Percentiles rank a stretch among this genome's conserved stretches.
Evolutionary conservation across 495 filamentous ascomycete species (phyloP).

Genomic region (Penicillium alfredii): DNA sequence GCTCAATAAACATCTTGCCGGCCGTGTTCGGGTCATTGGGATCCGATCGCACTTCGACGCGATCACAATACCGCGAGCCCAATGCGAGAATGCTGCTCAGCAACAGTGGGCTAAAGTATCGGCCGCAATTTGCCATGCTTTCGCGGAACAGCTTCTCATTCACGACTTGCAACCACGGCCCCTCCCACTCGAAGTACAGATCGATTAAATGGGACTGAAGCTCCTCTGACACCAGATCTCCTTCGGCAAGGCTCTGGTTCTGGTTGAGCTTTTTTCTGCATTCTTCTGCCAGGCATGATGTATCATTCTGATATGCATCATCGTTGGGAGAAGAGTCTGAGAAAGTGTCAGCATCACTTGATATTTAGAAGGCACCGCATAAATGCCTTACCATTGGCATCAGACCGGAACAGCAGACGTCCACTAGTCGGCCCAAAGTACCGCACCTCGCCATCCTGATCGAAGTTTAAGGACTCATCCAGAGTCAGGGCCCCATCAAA

Average conservation of each 20-base stretch:
- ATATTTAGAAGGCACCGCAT: background rate
- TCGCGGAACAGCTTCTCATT: conserved; percentile 66
- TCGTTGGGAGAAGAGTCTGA: conserved; percentile 13
- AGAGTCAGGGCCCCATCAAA: conserved; percentile 25
- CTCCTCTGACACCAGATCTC: conserved; percentile 11
- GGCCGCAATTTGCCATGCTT: conserved; percentile 51
- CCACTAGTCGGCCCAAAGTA: conserved; percentile 29
- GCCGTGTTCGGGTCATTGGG: conserved; percentile 56
- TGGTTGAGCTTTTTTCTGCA: background rate
- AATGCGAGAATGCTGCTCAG: conserved; percentile 70
- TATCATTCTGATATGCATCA: conserved; percentile 8
- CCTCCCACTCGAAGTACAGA: conserved; percentile 78
- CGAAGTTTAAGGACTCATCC: conserved; percentile 28
- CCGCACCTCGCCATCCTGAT: conserved; percentile 26
- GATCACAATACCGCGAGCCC: conserved; percentile 66
- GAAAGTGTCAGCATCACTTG: conserved; percentile 3
- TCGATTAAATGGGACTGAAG: conserved; percentile 21
- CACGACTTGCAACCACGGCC: conserved; percentile 66
- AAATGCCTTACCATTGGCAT: conserved; percentile 8
- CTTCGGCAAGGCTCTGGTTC: background rate
- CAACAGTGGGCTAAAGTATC: conserved; percentile 66
- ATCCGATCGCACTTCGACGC: conserved; percentile 55
- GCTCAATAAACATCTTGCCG: conserved; percentile 68
- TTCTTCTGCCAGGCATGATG: conserved; percentile 1
- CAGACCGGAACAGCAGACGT: conserved; percentile 18